Conservation (phyloP, 2,329 filamentous ascomycete species). For the Ophiocordyceps sinensis region DNA sequence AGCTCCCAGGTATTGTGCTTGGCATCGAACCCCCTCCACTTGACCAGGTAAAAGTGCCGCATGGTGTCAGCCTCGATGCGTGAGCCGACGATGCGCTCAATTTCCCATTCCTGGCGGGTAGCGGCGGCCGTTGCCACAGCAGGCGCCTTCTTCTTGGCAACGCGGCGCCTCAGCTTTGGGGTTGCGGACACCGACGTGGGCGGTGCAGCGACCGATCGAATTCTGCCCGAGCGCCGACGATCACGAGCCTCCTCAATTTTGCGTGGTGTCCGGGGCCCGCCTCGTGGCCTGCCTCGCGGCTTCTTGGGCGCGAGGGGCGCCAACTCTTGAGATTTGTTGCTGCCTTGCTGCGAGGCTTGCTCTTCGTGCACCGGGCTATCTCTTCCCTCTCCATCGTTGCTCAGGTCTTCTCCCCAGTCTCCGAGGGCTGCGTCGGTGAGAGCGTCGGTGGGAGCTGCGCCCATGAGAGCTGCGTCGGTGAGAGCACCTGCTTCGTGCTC, state of each 20-base stretch:
- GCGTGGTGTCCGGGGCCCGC: not conserved
- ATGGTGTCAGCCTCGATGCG: slow-evolving; percentile 21
- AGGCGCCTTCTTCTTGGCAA: slow-evolving; percentile 1
- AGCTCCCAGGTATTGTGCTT: slow-evolving; percentile 40
- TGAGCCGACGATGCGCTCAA: slow-evolving; percentile 31
- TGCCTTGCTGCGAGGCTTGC: too few species aligned
- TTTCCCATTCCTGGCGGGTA: slow-evolving; percentile 23
- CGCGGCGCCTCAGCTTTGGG: slow-evolving; percentile 5
- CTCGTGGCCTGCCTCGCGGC: not conserved
- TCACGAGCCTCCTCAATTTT: not conserved
- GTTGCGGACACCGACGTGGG: not conserved
- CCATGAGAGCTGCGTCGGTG: not conserved
- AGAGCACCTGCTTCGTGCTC: slow-evolving; percentile 1
- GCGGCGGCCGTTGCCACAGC: not conserved
- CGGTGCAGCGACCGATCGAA: not conserved
- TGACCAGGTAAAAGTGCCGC: slow-evolving; percentile 31
- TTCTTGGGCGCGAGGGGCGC: not conserved
- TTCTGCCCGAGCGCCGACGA: not conserved
- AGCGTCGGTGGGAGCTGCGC: too few species aligned
- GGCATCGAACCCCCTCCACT: slow-evolving; percentile 34
- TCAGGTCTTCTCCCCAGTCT: not conserved
- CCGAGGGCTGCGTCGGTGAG: not conserved
- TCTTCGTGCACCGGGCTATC: too few species aligned
- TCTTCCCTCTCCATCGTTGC: not conserved
- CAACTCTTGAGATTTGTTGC: too few species aligned